Base-by-base conservation (phyloP, 305 asterid genomes). In the Andrographis paniculata region DNA sequence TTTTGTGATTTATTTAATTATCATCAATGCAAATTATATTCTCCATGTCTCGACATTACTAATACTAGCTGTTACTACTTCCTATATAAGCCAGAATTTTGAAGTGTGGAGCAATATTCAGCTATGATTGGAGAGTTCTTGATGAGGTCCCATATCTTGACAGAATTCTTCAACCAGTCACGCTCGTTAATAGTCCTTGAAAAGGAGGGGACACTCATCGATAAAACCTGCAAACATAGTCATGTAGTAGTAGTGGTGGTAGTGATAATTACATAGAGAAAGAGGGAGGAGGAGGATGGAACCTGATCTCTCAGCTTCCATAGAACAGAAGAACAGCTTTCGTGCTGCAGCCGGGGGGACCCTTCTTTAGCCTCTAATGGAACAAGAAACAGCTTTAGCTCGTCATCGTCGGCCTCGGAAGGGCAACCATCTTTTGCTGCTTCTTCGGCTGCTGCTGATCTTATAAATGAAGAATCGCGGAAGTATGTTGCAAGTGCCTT, bases 131-230 rank as follows among this genome's bases (percentile, higher is more conserved):
- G 65, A 14, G 96, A 82, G 36, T 61, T 71, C 78, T 67, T 86
- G 15, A 89, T 62, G 54, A 78, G 65, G 28, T 86, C 98, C 98
- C 96, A 86, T 65, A 89, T 77, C 82, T 82, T 89, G 21, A 82
- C 84, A 41, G 95, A 86, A 65, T 89, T 89, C 82, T 82, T 86
- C 73, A 89, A 61, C 98, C 98, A 89, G 53, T 86, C 96, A 0
- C 96, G 93, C 65, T 89, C 98, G 12, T 95, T 86, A 50, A 86
- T 77, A 11, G 76, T 73, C 68, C 96, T 82, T 16, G 88, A 65
- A 61, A 86, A 89, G 1, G 89, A 67, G 4, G 94, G 71, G 17
- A 77, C 60, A 53, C 60, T 64, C 84, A 71, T 86, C 0, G 96
- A 80, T 63, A 89, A 49, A 50, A 89, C 84, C 95, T 87, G 77